Evolutionary conservation across 352 stramenopile genomes (phyloP).

Genomic region (Phytophthora fragariae): DNA sequence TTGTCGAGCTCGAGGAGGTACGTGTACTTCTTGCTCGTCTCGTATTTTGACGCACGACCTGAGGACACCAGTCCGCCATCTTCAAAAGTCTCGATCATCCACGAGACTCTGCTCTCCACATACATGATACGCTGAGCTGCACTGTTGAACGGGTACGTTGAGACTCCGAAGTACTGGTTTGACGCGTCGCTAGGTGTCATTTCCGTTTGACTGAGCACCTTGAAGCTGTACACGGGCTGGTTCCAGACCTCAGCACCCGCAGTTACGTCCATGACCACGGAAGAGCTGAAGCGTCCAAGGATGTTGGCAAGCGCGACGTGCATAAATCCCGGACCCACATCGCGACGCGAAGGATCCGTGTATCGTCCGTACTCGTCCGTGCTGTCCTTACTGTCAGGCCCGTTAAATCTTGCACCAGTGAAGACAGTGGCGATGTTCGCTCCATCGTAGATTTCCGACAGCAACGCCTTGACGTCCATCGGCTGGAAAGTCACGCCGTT

Average conservation of each 20-base stretch:
- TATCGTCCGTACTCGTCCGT: slow-evolving; percentile 62
- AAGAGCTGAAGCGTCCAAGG: slow-evolving; percentile 46
- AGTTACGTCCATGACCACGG: slow-evolving; percentile 56
- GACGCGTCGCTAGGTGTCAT: slow-evolving; percentile 47
- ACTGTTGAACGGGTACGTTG: slow-evolving; percentile 60
- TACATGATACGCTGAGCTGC: slow-evolving; percentile 49
- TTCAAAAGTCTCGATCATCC: slow-evolving; percentile 54
- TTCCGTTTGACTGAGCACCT: slow-evolving; percentile 40
- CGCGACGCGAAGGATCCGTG: slow-evolving; percentile 46
- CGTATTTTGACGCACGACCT: slow-evolving; percentile 34
- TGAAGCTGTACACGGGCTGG: slow-evolving; percentile 63
- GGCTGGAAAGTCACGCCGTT: slow-evolving; percentile 59
- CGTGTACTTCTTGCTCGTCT: slow-evolving; percentile 40
- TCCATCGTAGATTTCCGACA: slow-evolving; percentile 56
- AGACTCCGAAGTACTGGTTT: slow-evolving; percentile 42
- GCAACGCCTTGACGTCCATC: slow-evolving; percentile 59
- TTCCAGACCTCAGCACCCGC: slow-evolving; percentile 61
- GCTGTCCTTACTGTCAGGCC: slow-evolving; percentile 16
- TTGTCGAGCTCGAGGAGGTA: slow-evolving; percentile 54
- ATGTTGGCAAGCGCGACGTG: slow-evolving; percentile 60
- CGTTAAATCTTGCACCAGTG: slow-evolving; percentile 49
- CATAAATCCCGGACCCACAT: slow-evolving; percentile 60
- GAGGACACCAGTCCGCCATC: slow-evolving; percentile 46
- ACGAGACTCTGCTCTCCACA: slow-evolving; percentile 53
- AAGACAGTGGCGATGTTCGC: slow-evolving; percentile 49